Evolutionary conservation across 495 filamentous ascomycete species (phyloP).

Genomic region (Bacidia rubella): DNA sequence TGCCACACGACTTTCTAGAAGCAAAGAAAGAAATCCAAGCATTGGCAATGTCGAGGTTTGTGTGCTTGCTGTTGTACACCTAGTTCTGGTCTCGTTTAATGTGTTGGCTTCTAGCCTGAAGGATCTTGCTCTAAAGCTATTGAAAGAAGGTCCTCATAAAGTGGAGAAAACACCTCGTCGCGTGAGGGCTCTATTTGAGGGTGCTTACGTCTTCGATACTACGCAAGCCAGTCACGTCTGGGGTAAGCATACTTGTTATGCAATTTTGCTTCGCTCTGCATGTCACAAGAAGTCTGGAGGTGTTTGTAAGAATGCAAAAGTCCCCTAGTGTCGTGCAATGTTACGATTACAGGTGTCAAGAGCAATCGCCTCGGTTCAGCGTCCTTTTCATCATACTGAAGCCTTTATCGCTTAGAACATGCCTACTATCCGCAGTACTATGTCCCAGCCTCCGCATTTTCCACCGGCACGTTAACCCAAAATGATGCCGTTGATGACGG

Average conservation of each 20-base stretch:
- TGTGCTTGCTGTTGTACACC: neutral
- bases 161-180: constrained; percentile 25
- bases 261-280: neutral
- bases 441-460: constrained; percentile 4
- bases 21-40: neutral
- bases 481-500: constrained; percentile 11
- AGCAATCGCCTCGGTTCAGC: too few relatives aligned
- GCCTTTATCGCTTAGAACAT: constrained; percentile 7
- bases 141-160: constrained; percentile 28
- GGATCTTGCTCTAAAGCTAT: constrained; percentile 26
- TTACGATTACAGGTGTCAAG: too few relatives aligned
- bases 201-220: constrained; percentile 26
- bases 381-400: neutral
- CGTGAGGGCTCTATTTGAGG: constrained; percentile 26
- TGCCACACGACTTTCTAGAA: constrained; percentile 1
- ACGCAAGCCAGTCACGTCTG: constrained; percentile 27
- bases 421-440: constrained; percentile 14
- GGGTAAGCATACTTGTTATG: constrained; percentile 22
- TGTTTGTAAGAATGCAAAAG: neutral
- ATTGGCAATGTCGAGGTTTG: neutral
- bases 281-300: neutral
- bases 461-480: constrained; percentile 5
- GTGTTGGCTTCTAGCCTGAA: constrained; percentile 19
- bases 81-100: neutral
- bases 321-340: constrained; percentile 17